A percentile compares a stretch with the other conserved stretches of the same genome.
Evolutionary conservation across 768 basidiomycete genomes (phyloP).

Genomic region (Atractiella rhizophila): DNA sequence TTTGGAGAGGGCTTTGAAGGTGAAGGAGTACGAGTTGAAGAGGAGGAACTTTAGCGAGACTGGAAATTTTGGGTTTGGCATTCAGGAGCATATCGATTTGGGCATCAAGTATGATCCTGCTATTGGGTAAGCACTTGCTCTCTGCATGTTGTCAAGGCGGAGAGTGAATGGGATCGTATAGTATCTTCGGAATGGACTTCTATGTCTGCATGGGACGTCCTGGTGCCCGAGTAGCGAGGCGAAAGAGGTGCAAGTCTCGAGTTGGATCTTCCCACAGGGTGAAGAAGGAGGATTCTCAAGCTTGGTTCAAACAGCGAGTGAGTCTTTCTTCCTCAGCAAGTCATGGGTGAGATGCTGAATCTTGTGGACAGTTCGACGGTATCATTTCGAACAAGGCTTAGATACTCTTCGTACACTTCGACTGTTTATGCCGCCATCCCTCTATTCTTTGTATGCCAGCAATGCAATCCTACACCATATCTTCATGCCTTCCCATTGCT

Average conservation of each 20-base stretch:
- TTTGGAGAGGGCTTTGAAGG: constrained; percentile 91
- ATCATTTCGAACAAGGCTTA: constrained; percentile 12
- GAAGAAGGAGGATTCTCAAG: constrained; percentile 67
- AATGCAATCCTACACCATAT: no score
- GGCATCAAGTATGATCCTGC: constrained; percentile 94
- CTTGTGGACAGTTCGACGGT: constrained; percentile 15
- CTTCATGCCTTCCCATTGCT: no score
- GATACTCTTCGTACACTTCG: no score
- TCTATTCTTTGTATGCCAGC: no score
- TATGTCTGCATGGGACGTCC: constrained; percentile 85
- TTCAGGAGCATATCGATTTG: constrained; percentile 97
- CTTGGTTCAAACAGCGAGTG: constrained; percentile 89
- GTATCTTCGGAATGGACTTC: constrained; percentile 99
- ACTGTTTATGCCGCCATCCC: no score
- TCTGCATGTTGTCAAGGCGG: not conserved
- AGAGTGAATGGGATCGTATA: not conserved
- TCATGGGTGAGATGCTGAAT: not conserved
- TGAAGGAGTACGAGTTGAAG: constrained; percentile 97
- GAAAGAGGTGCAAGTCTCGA: constrained; percentile 66
- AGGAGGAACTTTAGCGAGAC: constrained; percentile 95
- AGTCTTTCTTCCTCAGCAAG: not conserved
- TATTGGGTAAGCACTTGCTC: constrained; percentile 39
- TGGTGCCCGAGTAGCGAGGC: constrained; percentile 64
- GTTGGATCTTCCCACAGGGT: constrained; percentile 73
- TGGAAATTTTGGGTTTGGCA: constrained; percentile 98